Evolutionary conservation across 306 rosid genomes (phyloP).

Genomic region (Rubus parviflorus): DNA sequence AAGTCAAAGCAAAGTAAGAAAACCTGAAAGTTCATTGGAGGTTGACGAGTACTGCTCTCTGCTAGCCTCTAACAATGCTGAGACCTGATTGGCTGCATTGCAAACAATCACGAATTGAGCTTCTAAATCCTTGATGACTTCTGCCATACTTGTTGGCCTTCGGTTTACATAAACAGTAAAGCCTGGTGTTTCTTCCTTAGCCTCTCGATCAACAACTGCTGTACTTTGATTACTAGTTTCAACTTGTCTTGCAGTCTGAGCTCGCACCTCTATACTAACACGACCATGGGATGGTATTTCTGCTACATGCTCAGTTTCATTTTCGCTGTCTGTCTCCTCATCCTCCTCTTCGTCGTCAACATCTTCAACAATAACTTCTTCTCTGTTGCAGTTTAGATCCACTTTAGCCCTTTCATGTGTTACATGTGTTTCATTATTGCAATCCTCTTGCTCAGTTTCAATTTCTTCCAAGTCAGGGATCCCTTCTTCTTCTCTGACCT

Average conservation of each 20-base stretch:
- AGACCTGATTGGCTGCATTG: conserved; percentile 70
- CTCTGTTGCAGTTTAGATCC: conserved; percentile 41
- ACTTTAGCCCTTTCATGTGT: conserved; percentile 47
- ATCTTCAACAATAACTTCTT: conserved; percentile 65
- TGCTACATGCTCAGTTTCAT: conserved; percentile 33
- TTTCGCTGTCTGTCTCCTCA: conserved; percentile 35
- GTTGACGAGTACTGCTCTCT: conserved; percentile 49
- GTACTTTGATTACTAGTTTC: conserved; percentile 48
- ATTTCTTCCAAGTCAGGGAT: conserved; percentile 89
- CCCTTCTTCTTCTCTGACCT: conserved; percentile 82
- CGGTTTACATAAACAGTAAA: conserved; percentile 75
- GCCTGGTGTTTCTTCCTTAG: conserved; percentile 69
- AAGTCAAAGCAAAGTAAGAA: conserved; percentile 16
- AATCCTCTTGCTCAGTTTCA: conserved; percentile 56
- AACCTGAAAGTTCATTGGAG: conserved; percentile 76
- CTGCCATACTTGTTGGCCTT: conserved; percentile 82
- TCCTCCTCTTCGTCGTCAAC: conserved; percentile 57
- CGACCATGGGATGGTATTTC: conserved; percentile 30
- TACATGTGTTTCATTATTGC: conserved; percentile 33
- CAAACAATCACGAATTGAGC: conserved; percentile 67
- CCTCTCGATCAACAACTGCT: conserved; percentile 41
- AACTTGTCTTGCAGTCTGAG: conserved; percentile 52
- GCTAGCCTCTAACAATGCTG: conserved; percentile 70
- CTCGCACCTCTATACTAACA: conserved; percentile 44
- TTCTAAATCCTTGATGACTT: conserved; percentile 80